Base-by-base conservation (phyloP, 2,329 filamentous ascomycete genomes). In the Neonectria neomacrospora region DNA sequence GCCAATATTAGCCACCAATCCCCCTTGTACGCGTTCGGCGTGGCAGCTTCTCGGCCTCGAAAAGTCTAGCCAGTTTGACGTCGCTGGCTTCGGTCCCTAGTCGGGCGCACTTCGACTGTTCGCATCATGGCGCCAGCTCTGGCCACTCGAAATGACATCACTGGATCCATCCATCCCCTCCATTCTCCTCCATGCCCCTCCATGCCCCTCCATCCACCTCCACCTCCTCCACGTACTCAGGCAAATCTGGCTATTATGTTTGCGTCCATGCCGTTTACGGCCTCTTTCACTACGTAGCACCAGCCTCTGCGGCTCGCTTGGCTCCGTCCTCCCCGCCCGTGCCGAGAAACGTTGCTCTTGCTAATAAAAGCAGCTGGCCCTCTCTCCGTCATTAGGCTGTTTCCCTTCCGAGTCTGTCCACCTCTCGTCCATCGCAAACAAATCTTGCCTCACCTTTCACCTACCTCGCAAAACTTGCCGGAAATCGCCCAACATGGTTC, bases 401-500 rank as follows among this genome's bases (percentile, higher is more conserved):
- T 16, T 26, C 18, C 32, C 22, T 11, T 18, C 54, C 3, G n/a
- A 22, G 7, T 23, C 18, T 48, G 8, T 11, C 6, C 26, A 3
- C 18, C 28, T 18, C 14, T 50, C 45, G 12, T 50, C 22, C 37
- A 32, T 48, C 22, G 12, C 39, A 18, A 18, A 41, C 39, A 51
- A 30, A 45, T 14, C 47, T 50, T 42, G 6, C 37, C 30, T 11
- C 14, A 48, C 42, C 61, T 32, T 37, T 52, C 44, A 42, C 23
- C 26, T 57, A 6, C 26, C n/a, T 32, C 18, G 37, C 28, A 34
- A 41, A 55, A 52, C 50, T 22, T 50, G 18, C 11, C 28, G 41
- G 16, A 16, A 58, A 59, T 44, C 54, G 58, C 56, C 58, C 66
- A 75, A 28, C 57, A 87, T 89, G 86, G 85, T 85, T 81, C 80